Base-by-base conservation (phyloP, 371 early-diverging fungal species). In the Syncephalis plumigaleata region DNA sequence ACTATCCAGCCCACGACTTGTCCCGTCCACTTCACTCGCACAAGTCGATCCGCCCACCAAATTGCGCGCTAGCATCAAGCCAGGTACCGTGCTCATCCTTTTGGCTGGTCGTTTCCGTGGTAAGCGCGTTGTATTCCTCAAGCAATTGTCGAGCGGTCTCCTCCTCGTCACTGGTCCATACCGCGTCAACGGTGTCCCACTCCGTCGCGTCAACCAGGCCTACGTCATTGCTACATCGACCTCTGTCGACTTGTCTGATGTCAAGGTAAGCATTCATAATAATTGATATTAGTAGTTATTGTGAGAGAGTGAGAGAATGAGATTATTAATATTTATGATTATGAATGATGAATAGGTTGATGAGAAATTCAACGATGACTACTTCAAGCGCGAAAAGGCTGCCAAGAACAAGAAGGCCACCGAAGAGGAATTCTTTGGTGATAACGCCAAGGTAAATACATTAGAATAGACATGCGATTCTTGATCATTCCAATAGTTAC, bases 181-280 rank as follows among this genome's bases (percentile, higher is more conserved):
- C 87, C 85, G 84, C 77, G 61, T 93, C 70, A 97, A 97, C 81
- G 98, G 98, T 58, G 91, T 97, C 39, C 98, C 98, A 50, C 72
- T 97, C 57, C 79, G 88, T 58, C 90, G 98, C 54, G 92, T 97
- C 71, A 89, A 92, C 83, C 93, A 91, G 73, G 89, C 94, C 55
- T 96, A 92, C 69, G 96, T 90, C 57, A 84, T 95, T 63, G 93
- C 96, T 59, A 97, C 96, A 63, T 89, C 94, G 60, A 91, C 96
- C 74, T 90, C 90, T 77, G 60, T 97, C 36, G 91, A 95, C 62
- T 54, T 96, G 48, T 67, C 83, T 48, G 65, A 59, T 47, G 73
- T 82, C 64, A 71, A 75, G 68, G 77, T 87, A 61, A 36, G 45
- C 39, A 9, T 46, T 37, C 17, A 7, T 22, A 45, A 7, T 7